Evolutionary conservation across 768 basidiomycete species (phyloP), one percentile per base, ranked within the genome.

Genomic region (Suillus decipiens): DNA sequence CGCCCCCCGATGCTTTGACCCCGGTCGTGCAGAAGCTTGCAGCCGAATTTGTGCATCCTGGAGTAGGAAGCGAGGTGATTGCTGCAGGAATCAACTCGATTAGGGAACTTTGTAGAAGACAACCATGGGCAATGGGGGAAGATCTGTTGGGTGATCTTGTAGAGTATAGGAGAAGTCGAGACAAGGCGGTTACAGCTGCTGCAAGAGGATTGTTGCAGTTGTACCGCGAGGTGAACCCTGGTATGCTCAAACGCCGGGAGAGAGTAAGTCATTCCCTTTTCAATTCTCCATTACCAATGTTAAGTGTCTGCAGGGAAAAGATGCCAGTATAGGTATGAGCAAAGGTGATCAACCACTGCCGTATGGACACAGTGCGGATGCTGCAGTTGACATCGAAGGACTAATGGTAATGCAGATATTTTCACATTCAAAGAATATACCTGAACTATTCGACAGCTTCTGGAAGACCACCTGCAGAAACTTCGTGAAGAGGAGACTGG

Each of bases 91-190:
- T 99, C 66, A 99, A 99, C 75, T 86, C 93, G 17, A 94, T 99
- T 47, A 84, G 95, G 36, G 96, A 99, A 74, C 86, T 99, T n/a
- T 97, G 95, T 74, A 77, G 92, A 37, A 77, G 96, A 43, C 97
- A 99, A 72, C 94, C 96, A 5, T 96, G 95, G 93, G 88, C 92
- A 60, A 98, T 99, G 90, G 94, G 96, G 67, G 93, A 94, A 67
- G 96, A 98, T 70, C 76, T 98, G 31, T 80, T 99, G 5, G 88
- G 90, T 3, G 97, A 99, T 77, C 76, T 99, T 66, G 85, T 99
- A 59, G 96, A 95, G 76, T 99, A 99, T 75, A 83, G 89, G 72
- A 99, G 97, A 80, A 96, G 94, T 69, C 86, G 89, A 69, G 97
- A 98, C 76, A 99, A 98, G 79, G 85, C 90, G 1, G 95, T 97